Evolutionary conservation across 306 rosid genomes (phyloP), one percentile per base, ranked within the genome.

Genomic region (Delonix regia): DNA sequence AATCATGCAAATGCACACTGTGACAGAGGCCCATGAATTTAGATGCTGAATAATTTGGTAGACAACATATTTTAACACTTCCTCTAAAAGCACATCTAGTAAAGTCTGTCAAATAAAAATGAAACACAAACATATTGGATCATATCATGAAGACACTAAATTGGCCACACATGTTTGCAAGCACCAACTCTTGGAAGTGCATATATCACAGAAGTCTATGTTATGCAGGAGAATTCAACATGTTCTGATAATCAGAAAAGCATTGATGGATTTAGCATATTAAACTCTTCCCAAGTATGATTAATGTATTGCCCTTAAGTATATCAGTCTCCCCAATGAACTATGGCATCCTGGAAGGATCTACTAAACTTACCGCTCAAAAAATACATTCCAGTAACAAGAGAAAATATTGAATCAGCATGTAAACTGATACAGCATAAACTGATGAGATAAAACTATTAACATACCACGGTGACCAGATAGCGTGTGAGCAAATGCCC

Each of bases 381-480:
- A 13, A 45, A 68, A 68, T 25, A 22, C 19, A 44, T 27, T 69
- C 2, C 11, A 25, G 41, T 33, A 63, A 63, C 25, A 6, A 10
- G 3, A 64, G 9, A 22, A n/a, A 34, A 34, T n/a, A n/a, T 45
- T 45, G 39, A 49, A 49, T 11, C 41, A 25, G 19, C 41, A 57
- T 2, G 44, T 25, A 44, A 18, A 74, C 30, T 18, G 53, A 73
- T 15, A 56, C 7, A 39, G 66, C 36, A 55, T 11, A 24, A 33
- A 15, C 24, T 3, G 42, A 39, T 39, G 25, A 39, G 24, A 21
- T 4, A 55, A 1, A 47, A 73, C 14, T 10, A 61, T 15, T 2
- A 53, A 36, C 88, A 85, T 84, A 95, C 98, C 98, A 15, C 97
- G 97, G 60, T 95, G 99, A 67, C 98, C 99, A 24, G 99, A 95